Conservation (phyloP, 345 rosid species). For the Salix suchowensis region DNA sequence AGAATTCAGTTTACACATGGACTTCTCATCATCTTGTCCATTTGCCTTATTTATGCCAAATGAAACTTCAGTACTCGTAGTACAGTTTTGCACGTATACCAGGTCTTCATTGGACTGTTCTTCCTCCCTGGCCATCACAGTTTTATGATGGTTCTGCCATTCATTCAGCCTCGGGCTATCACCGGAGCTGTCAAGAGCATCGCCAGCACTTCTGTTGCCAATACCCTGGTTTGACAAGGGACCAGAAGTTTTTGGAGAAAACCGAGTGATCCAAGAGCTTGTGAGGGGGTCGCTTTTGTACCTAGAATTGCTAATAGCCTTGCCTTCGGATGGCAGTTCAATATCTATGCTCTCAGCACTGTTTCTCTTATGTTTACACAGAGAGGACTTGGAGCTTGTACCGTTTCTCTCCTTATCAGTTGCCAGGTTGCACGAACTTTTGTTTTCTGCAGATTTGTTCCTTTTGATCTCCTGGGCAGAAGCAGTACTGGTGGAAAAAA, state of each 20-base stretch:
- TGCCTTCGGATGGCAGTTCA: slow-evolving; percentile 33
- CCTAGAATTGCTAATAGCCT: slow-evolving; percentile 23
- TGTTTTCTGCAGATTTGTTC: slow-evolving; percentile 29
- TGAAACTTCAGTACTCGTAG: slow-evolving; percentile 26
- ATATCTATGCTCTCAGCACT: slow-evolving; percentile 21
- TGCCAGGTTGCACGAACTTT: slow-evolving; percentile 25
- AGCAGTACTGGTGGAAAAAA: slow-evolving; percentile 24
- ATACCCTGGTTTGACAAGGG: slow-evolving; percentile 22
- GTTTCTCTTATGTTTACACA: slow-evolving; percentile 31
- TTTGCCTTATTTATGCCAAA: slow-evolving; percentile 26
- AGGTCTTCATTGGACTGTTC: slow-evolving; percentile 18
- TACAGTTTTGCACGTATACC: slow-evolving; percentile 8
- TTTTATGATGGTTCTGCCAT: slow-evolving; percentile 14
- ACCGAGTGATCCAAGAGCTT: slow-evolving; percentile 76
- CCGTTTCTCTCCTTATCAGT: slow-evolving; percentile 27
- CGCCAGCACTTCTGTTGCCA: slow-evolving; percentile 3
- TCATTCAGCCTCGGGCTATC: slow-evolving; percentile 23
- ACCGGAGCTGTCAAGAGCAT: slow-evolving; percentile 22
- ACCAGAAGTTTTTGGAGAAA: slow-evolving; percentile 40
- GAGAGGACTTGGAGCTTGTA: slow-evolving; percentile 35
- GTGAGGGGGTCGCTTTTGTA: slow-evolving; percentile 42
- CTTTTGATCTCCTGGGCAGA: slow-evolving; percentile 20
- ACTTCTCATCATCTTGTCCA: slow-evolving; percentile 30
- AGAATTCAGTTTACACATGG: slow-evolving; percentile 19
- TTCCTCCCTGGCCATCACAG: slow-evolving; percentile 18